Evolutionary conservation across 495 filamentous ascomycete species (phyloP).

Genomic region (Rusavskia elegans): DNA sequence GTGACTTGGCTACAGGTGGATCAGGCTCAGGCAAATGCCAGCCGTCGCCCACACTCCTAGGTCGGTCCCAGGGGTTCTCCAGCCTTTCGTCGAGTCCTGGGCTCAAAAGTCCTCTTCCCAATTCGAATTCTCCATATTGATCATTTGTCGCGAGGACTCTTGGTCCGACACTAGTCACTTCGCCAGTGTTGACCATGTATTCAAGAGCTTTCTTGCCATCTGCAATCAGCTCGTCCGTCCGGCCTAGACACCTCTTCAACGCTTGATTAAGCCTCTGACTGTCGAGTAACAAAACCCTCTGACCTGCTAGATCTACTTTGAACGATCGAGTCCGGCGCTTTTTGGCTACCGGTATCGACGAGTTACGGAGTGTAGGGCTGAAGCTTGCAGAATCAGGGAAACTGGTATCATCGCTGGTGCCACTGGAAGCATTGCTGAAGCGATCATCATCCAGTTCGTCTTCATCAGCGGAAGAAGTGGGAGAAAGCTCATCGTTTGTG

Average conservation of each 20-base stretch:
- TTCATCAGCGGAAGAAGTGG: slow-evolving; percentile 21
- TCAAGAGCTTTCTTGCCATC: slow-evolving; percentile 77
- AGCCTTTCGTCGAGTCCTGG: background rate
- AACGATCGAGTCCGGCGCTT: slow-evolving; percentile 55
- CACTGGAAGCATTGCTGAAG: background rate
- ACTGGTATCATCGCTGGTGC: background rate
- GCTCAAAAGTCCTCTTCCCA: slow-evolving; percentile 7
- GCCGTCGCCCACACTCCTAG: background rate
- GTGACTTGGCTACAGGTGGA: background rate
- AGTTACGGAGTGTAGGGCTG: slow-evolving; percentile 4
- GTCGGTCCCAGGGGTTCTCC: background rate
- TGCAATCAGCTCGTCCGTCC: slow-evolving; percentile 77
- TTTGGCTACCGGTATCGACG: slow-evolving; percentile 12
- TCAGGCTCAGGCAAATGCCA: background rate
- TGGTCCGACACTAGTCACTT: slow-evolving; percentile 60
- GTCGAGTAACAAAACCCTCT: slow-evolving; percentile 74
- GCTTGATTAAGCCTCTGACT: slow-evolving; percentile 90
- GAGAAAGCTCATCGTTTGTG: slow-evolving; percentile 10
- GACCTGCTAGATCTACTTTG: slow-evolving; percentile 68
- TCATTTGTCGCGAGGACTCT: slow-evolving; percentile 59
- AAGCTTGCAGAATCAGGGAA: background rate
- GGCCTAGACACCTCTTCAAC: slow-evolving; percentile 68
- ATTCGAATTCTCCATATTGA: slow-evolving; percentile 23
- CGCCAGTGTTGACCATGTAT: slow-evolving; percentile 57
- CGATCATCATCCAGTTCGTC: slow-evolving; percentile 9